Evolutionary conservation across 2,329 filamentous ascomycete genomes (phyloP), one percentile per base, ranked within the genome.

Genomic region (Talaromyces verruculosus): DNA sequence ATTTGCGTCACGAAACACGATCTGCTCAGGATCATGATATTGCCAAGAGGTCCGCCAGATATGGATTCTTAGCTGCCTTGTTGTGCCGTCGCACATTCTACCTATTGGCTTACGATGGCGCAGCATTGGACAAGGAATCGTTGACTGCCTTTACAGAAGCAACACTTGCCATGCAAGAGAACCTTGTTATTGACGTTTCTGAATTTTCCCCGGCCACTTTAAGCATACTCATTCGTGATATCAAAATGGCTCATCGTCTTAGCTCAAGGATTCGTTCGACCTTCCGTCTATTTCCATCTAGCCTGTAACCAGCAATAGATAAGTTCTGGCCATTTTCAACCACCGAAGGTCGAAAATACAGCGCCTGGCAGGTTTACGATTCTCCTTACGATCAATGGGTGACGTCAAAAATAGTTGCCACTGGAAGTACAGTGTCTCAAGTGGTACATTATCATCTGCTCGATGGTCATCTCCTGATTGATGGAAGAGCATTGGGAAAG

Each of bases 401-500:
- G 25, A 64, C 72, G 0, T 75, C 75, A 19, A 65, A 71, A 35
- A 28, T 76, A 73, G 15, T 66, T 63, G 15, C 66, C 75, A 19
- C 61, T 68, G 72, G 15, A 72, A 73, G 60, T 69, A 79, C 1
- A 63, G 77, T 1, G 70, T 64, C 72, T 0, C 76, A 81, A 59
- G 68, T 61, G 0, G 67, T 85, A 0, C 77, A 82, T 59, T 83
- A 80, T 68, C 75, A 86, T 68, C 67, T 83, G 0, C 61, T 85
- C 0, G 76, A 81, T 41, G 84, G 84, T 0, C 78, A 82, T 57
- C 71, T 87, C 0, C 73, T 85, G 0, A 75, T 87, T 6, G 76
- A 87, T 65, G 82, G 83, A 0, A 71, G 81, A 53, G 77, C 81
- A 8, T 69, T 85, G 11, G 81, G 84, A 1, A 85, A 83, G 11